Evolutionary conservation across 805 yeast genomes (phyloP).

Genomic region (Lachancea fermentati): DNA sequence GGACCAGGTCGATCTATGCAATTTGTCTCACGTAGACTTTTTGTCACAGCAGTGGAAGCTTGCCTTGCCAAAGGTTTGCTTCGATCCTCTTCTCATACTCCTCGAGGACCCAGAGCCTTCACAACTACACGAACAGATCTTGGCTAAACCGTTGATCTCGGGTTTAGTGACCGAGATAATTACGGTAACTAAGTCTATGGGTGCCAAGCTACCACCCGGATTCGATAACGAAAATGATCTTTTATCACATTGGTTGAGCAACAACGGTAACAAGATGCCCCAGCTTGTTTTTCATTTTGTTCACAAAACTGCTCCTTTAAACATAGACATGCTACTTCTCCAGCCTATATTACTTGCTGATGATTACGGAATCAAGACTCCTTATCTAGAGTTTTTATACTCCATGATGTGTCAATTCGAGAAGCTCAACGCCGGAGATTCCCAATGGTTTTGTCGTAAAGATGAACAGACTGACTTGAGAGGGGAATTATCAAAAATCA

Average conservation of each 20-base stretch:
- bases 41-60: slow-evolving; percentile 78
- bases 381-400: slow-evolving; percentile 82
- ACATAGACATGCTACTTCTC: slow-evolving; percentile 68
- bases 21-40: slow-evolving; percentile 40
- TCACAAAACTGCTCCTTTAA: slow-evolving; percentile 46
- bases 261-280: slow-evolving; percentile 43
- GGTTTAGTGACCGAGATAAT: slow-evolving; percentile 75
- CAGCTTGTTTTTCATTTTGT: slow-evolving; percentile 61
- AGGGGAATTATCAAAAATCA: slow-evolving; percentile 6
- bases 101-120: slow-evolving; percentile 67
- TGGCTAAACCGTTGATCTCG: slow-evolving; percentile 78
- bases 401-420: slow-evolving; percentile 66
- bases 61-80: slow-evolving; percentile 71
- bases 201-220: slow-evolving; percentile 63
- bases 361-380: slow-evolving; percentile 79
- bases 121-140: slow-evolving; percentile 54
- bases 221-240: slow-evolving; percentile 61
- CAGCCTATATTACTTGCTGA: slow-evolving; percentile 90
- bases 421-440: slow-evolving; percentile 40
- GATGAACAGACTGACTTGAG: slow-evolving; percentile 12
- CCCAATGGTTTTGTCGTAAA: slow-evolving; percentile 29
- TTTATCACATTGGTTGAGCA: slow-evolving; percentile 46
- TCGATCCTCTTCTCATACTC: slow-evolving; percentile 68
- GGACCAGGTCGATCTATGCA: slow-evolving; percentile 36
- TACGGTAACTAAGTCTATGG: slow-evolving; percentile 71